Conservation (phyloP, 1,139 yeast genomes). For the Hemisphaericaspora xylanilytica region DNA sequence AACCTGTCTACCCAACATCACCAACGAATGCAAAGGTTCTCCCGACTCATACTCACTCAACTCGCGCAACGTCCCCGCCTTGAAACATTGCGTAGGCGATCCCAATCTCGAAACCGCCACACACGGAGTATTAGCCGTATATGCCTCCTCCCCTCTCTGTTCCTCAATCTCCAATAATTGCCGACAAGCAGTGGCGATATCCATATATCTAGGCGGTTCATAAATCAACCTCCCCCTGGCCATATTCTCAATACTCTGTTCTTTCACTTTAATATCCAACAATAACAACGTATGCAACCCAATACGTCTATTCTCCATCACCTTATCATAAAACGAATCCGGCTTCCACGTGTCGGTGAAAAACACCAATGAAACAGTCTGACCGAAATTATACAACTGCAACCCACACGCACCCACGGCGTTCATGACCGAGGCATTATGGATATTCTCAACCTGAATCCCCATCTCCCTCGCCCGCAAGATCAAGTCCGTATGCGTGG, state of each 20-base stretch:
- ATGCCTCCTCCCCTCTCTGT: slow-evolving; percentile 66
- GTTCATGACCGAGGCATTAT: slow-evolving; percentile 96
- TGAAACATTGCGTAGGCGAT: slow-evolving; percentile 75
- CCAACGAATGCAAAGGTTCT: slow-evolving; percentile 88
- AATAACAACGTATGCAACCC: slow-evolving; percentile 89
- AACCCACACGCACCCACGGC: slow-evolving; percentile 98
- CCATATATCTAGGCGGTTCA: slow-evolving; percentile 97
- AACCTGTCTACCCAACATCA: slow-evolving; percentile 88
- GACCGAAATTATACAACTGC: slow-evolving; percentile 93
- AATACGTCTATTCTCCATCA: slow-evolving; percentile 81
- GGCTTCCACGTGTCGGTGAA: slow-evolving; percentile 97
- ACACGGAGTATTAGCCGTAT: slow-evolving; percentile 85
- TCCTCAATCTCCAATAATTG: slow-evolving; percentile 89
- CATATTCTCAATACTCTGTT: slow-evolving; percentile 91
- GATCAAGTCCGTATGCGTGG: slow-evolving; percentile 93
- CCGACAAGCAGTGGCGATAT: slow-evolving; percentile 81
- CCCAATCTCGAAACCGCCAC: slow-evolving; percentile 92
- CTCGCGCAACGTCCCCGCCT: slow-evolving; percentile 78
- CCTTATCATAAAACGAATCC: slow-evolving; percentile 86
- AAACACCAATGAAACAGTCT: slow-evolving; percentile 91
- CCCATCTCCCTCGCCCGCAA: slow-evolving; percentile 83
- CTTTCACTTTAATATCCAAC: slow-evolving; percentile 93
- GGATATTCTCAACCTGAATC: slow-evolving; percentile 77
- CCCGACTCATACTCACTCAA: slow-evolving; percentile 85
- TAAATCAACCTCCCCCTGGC: slow-evolving; percentile 89